Percentiles rank a stretch among this genome's conserved stretches.
phyloP scores from a whole-genome alignment of 129 eudicot species.

The Deinandra increscens region DNA sequence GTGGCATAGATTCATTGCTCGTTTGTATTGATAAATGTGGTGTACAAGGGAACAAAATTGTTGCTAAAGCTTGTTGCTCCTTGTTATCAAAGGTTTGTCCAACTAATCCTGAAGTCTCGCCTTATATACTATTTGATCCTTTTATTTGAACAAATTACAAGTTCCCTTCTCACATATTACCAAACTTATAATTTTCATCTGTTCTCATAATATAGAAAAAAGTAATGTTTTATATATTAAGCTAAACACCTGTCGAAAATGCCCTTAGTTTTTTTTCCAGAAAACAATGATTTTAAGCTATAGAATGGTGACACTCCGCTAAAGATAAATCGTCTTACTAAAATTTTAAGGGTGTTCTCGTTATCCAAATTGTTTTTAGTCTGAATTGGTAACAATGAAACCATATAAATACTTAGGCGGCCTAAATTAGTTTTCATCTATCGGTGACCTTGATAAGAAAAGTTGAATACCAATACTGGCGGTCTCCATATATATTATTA shows the following conservation, averaged over 20 bases:
- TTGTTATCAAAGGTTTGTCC: constrained; percentile 67
- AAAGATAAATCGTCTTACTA: not conserved
- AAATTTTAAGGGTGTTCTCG: not conserved
- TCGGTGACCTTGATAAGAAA: constrained; percentile 3
- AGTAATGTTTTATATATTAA: not conserved
- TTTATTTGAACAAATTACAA: not conserved
- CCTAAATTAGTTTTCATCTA: not conserved
- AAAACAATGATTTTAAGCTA: not conserved
- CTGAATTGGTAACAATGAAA: not conserved
- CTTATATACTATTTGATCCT: not conserved
- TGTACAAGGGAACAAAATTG: constrained; percentile 54
- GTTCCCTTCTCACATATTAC: constrained; percentile 3
- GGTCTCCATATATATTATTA: not conserved
- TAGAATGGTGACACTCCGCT: too few species aligned
- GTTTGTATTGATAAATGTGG: constrained; percentile 67
- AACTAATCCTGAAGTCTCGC: not conserved
- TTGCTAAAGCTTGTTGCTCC: constrained; percentile 75
- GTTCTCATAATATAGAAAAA: not conserved
- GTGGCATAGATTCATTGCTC: constrained; percentile 88
- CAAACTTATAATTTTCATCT: not conserved
- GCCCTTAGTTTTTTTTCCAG: not conserved
- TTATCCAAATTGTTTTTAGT: not conserved
- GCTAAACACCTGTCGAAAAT: not conserved
- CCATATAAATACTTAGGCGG: not conserved
- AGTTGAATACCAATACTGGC: not conserved